Conservation (phyloP, 2,329 filamentous ascomycete species). For the Cryphonectria parasitica region DNA sequence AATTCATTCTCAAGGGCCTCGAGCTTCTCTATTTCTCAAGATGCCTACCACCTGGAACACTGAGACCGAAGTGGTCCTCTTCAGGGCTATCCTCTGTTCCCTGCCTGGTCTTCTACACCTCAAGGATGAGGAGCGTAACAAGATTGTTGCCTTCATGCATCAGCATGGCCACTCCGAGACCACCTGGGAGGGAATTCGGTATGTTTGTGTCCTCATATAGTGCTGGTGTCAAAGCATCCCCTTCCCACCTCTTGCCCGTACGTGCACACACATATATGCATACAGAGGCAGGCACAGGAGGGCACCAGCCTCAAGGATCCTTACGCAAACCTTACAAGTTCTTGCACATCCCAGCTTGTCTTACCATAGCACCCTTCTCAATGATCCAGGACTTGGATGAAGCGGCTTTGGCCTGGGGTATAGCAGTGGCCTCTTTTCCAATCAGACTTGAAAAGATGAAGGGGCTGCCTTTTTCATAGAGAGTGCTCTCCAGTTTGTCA, state of each 20-base stretch:
- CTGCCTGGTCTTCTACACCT: slow-evolving; percentile 12
- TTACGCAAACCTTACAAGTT: background rate
- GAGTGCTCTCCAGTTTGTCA: slow-evolving; percentile 1
- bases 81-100: slow-evolving; percentile 33
- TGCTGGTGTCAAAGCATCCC: too few species aligned
- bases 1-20: background rate
- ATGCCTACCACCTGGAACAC: slow-evolving; percentile 39
- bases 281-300: background rate
- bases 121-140: slow-evolving; percentile 28
- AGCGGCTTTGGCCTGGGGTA: too few species aligned
- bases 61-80: slow-evolving; percentile 36
- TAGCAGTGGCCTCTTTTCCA: background rate
- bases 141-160: slow-evolving; percentile 29
- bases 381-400: background rate
- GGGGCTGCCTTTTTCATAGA: background rate
- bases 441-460: background rate
- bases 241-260: background rate
- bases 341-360: background rate
- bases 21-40: slow-evolving; percentile 10
- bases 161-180: slow-evolving; percentile 30
- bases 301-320: background rate
- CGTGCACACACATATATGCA: background rate
- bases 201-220: slow-evolving; percentile 13
- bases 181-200: slow-evolving; percentile 36
- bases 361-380: background rate